Conservation (phyloP, 78 protist genomes). For the Dictyostelium purpureum region DNA sequence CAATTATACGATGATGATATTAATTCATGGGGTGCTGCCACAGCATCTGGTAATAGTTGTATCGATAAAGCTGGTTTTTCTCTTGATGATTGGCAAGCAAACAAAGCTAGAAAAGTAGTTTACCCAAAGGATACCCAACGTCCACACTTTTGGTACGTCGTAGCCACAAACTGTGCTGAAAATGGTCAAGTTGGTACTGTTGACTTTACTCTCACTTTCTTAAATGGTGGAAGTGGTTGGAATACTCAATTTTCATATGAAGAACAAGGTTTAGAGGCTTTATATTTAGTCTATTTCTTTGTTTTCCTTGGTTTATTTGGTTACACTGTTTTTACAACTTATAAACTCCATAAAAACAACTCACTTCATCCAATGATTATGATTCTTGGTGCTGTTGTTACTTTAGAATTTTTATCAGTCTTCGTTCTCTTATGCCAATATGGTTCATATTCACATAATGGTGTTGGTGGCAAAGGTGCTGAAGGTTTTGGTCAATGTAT, state of each 20-base stretch:
- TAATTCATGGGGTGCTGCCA: background rate
- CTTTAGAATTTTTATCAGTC: constrained; percentile 65
- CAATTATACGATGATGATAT: background rate
- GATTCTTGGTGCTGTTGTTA: background rate
- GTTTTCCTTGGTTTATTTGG: constrained; percentile 33
- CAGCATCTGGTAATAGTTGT: background rate
- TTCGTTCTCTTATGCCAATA: constrained; percentile 64
- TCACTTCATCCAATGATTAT: constrained; percentile 77
- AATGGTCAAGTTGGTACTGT: background rate
- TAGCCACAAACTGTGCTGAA: constrained; percentile 64
- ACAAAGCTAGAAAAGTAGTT: background rate
- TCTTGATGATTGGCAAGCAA: too few relatives aligned
- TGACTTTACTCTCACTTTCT: background rate
- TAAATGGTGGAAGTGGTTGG: constrained; percentile 42
- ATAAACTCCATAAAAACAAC: background rate
- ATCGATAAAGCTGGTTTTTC: background rate
- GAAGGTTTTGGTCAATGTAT: constrained; percentile 70
- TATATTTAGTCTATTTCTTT: constrained; percentile 69
- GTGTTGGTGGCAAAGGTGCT: constrained; percentile 69
- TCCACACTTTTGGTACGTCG: constrained; percentile 75
- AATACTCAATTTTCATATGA: constrained; percentile 51
- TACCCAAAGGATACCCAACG: background rate
- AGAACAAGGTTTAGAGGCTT: constrained; percentile 74
- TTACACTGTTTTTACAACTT: constrained; percentile 10
- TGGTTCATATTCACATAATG: constrained; percentile 69